Conservation (phyloP, 345 rosid genomes). For the Adansonia digitata region DNA sequence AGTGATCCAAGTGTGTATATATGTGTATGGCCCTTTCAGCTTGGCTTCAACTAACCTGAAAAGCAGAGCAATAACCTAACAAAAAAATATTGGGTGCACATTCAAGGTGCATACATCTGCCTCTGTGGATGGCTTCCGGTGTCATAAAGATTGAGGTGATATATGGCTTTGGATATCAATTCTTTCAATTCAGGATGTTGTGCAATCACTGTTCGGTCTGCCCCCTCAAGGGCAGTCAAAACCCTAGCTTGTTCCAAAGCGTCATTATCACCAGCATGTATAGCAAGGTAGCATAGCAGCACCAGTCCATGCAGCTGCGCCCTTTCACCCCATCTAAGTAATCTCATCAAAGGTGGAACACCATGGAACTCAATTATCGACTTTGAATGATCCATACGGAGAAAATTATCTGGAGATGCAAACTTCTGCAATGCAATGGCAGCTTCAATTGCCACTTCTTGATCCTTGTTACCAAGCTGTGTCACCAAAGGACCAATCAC, state of each 20-base stretch:
- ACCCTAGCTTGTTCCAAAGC: conserved; percentile 67
- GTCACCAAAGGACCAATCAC: conserved; percentile 61
- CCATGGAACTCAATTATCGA: conserved; percentile 55
- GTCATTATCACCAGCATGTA: conserved; percentile 55
- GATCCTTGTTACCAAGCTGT: conserved; percentile 44
- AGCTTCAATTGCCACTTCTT: conserved; percentile 67
- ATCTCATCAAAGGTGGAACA: conserved; percentile 50
- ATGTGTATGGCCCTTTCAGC: neutral
- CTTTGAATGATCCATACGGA: conserved; percentile 55
- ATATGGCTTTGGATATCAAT: conserved; percentile 48
- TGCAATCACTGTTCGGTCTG: conserved; percentile 41
- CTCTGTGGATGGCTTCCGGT: conserved; percentile 52
- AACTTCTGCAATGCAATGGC: conserved; percentile 72
- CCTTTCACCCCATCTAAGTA: conserved; percentile 58
- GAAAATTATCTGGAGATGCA: conserved; percentile 55
- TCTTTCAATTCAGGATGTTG: conserved; percentile 67
- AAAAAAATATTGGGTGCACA: neutral
- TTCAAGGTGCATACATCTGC: conserved; percentile 25
- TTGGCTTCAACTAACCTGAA: neutral
- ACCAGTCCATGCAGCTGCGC: conserved; percentile 52
- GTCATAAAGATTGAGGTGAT: conserved; percentile 62
- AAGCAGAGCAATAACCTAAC: neutral
- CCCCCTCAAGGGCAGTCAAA: conserved; percentile 73
- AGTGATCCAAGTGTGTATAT: neutral
- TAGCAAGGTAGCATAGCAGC: conserved; percentile 70